Percentiles rank a stretch among this genome's conserved stretches.
Evolutionary conservation across 2,329 filamentous ascomycete species (phyloP).

Genomic region (Aspergillus terreus): DNA sequence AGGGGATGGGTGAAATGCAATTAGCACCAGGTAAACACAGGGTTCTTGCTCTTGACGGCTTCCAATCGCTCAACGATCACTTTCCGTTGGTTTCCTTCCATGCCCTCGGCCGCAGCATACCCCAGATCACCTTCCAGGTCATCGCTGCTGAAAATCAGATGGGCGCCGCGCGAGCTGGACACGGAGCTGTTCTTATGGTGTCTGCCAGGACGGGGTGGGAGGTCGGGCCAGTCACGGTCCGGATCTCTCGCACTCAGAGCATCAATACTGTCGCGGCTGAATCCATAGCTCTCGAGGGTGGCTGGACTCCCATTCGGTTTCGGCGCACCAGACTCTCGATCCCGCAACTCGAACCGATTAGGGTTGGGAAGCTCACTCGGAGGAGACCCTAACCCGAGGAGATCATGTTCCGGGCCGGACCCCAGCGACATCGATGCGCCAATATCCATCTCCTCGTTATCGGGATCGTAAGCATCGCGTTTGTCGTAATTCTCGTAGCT

Average conservation of each 20-base stretch:
- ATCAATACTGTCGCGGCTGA: slow-evolving; percentile 29
- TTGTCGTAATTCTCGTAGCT: slow-evolving; percentile 32
- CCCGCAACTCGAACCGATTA: slow-evolving; percentile 65
- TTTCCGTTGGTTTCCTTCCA: slow-evolving; percentile 86
- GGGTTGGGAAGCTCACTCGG: slow-evolving; percentile 66
- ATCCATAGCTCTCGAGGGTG: slow-evolving; percentile 27
- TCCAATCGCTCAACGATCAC: slow-evolving; percentile 96
- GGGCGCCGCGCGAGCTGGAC: slow-evolving; percentile 34
- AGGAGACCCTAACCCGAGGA: slow-evolving; percentile 62
- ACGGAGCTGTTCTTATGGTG: slow-evolving; percentile 37
- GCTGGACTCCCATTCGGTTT: slow-evolving; percentile 33
- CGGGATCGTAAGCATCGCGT: slow-evolving; percentile 33
- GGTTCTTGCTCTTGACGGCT: slow-evolving; percentile 90
- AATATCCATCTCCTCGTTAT: slow-evolving; percentile 92
- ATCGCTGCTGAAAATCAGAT: slow-evolving; percentile 59
- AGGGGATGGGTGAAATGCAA: slow-evolving; percentile 1
- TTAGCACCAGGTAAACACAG: slow-evolving; percentile 96
- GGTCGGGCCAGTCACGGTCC: slow-evolving; percentile 34
- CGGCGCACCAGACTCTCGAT: slow-evolving; percentile 32
- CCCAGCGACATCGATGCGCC: slow-evolving; percentile 62
- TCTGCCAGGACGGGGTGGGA: slow-evolving; percentile 31
- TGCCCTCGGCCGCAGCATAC: slow-evolving; percentile 88
- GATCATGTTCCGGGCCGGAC: slow-evolving; percentile 55
- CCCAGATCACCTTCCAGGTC: slow-evolving; percentile 89
- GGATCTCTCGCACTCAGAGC: slow-evolving; percentile 29